Percentiles rank a stretch among this genome's conserved stretches.
phyloP scores from a whole-genome alignment of 441 rosid genomes.

The Gossypium lobatum region DNA sequence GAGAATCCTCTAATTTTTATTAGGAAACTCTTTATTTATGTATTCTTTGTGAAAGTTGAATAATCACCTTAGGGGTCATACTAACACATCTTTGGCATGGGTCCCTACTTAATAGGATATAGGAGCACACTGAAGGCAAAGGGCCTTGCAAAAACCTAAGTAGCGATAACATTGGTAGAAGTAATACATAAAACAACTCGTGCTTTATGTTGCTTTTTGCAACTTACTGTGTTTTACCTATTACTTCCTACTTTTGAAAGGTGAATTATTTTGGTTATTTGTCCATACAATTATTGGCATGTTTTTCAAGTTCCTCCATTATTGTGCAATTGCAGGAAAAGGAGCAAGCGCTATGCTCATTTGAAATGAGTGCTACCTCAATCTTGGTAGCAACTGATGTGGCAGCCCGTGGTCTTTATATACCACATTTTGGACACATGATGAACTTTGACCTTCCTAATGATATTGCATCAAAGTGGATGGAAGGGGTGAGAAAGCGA shows the following conservation, averaged over 20 bases:
- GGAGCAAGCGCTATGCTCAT: conserved; percentile 74
- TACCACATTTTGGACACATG: conserved; percentile 87
- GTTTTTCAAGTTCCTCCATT: background rate
- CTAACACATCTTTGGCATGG: background rate
- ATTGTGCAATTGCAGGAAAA: conserved; percentile 55
- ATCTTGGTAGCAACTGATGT: conserved; percentile 89
- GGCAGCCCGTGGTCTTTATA: conserved; percentile 91
- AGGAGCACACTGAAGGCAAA: background rate
- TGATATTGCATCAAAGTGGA: conserved; percentile 92
- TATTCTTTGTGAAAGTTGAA: background rate
- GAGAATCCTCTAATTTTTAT: background rate
- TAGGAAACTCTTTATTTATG: background rate
- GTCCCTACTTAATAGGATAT: background rate
- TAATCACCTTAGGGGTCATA: background rate
- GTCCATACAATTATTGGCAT: too few relatives aligned
- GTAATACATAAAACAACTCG: background rate
- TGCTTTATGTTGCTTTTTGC: background rate
- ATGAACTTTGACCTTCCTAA: conserved; percentile 90
- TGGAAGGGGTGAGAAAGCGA: conserved; percentile 91
- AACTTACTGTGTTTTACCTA: background rate
- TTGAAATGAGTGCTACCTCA: conserved; percentile 72
- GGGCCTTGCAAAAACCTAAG: background rate
- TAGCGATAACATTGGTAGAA: background rate
- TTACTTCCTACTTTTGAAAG: background rate
- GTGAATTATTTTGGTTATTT: background rate